Percentiles rank a stretch among this genome's conserved stretches.
phyloP scores from a whole-genome alignment of 1,284 basidiomycete genomes.

The Marasmius fiardii region DNA sequence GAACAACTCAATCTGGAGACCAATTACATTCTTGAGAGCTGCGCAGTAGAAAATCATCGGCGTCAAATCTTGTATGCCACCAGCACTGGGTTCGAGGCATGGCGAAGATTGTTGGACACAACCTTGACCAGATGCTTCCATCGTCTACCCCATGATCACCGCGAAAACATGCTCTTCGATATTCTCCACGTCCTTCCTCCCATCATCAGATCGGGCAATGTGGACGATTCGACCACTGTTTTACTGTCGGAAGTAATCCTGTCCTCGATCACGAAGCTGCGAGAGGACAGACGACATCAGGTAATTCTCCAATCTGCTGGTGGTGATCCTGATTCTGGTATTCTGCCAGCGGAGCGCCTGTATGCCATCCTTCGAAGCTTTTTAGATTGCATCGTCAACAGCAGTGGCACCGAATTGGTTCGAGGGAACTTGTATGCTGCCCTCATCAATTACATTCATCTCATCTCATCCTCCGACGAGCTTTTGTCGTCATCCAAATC shows the following conservation, averaged over 20 bases:
- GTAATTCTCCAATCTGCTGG: constrained; percentile 60
- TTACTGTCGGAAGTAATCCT: constrained; percentile 81
- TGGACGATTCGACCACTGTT: constrained; percentile 72
- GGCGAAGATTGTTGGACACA: constrained; percentile 82
- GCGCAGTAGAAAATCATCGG: constrained; percentile 84
- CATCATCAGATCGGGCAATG: constrained; percentile 53
- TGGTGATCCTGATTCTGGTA: constrained; percentile 58
- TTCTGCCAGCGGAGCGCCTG: constrained; percentile 79
- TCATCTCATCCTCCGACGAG: constrained; percentile 39
- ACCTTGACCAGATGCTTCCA: constrained; percentile 82
- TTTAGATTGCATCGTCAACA: constrained; percentile 75
- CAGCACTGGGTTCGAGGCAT: constrained; percentile 72
- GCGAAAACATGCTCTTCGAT: constrained; percentile 87
- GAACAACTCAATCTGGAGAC: constrained; percentile 72
- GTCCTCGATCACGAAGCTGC: constrained; percentile 80
- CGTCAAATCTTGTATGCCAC: constrained; percentile 76
- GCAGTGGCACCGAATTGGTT: constrained; percentile 82
- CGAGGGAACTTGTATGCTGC: constrained; percentile 96
- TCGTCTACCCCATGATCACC: constrained; percentile 72
- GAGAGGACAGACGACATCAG: constrained; percentile 73
- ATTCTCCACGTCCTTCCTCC: constrained; percentile 75
- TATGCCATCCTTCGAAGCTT: constrained; percentile 74
- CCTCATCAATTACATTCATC: constrained; percentile 85
- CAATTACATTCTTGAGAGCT: constrained; percentile 75
- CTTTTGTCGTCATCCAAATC: constrained; percentile 4